Percentiles rank a stretch among this genome's conserved stretches.
Evolutionary conservation across 2,329 filamentous ascomycete genomes (phyloP).

Genomic region (Sclerotinia borealis): DNA sequence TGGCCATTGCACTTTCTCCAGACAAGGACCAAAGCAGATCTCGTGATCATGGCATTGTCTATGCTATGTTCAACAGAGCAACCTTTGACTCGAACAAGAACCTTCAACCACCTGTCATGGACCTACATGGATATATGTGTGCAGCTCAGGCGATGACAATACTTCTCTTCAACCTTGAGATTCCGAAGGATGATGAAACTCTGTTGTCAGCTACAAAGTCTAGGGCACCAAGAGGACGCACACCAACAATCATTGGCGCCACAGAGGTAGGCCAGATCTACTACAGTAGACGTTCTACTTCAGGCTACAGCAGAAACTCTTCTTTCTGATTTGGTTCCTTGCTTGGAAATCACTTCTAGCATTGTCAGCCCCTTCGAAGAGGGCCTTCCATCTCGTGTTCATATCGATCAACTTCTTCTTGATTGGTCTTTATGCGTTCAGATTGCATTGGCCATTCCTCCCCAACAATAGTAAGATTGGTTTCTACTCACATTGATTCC

Average conservation of each 20-base stretch:
- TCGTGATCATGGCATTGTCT: background rate
- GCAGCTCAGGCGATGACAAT: background rate
- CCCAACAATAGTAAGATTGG: background rate
- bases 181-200: background rate
- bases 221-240: background rate
- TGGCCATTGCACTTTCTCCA: background rate
- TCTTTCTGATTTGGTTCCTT: background rate
- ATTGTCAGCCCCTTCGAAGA: background rate
- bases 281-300: background rate
- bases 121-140: background rate
- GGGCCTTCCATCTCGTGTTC: too few species aligned
- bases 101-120: background rate
- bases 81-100: background rate
- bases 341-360: background rate
- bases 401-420: background rate
- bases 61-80: background rate
- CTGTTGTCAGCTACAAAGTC: background rate
- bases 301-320: background rate
- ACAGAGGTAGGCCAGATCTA: background rate
- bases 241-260: background rate
- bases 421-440: background rate
- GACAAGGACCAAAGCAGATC: background rate
- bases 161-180: background rate
- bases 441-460: background rate
- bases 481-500: background rate